Evolutionary conservation across 768 basidiomycete species (phyloP), one percentile per base, ranked within the genome.

Genomic region (Suillus cothurnatus): DNA sequence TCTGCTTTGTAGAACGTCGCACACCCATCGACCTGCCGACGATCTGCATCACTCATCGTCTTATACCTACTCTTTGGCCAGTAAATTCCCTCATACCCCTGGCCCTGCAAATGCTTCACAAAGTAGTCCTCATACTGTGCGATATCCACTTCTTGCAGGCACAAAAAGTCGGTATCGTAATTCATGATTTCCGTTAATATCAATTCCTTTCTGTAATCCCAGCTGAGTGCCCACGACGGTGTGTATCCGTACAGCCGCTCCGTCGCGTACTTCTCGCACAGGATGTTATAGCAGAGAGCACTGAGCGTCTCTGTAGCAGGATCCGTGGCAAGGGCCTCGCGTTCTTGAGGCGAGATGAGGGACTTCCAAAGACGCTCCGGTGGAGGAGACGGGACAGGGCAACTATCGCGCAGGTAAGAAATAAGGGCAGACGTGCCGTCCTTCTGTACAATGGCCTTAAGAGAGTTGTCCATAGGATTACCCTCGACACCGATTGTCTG

Each of bases 401-500:
- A 92, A n/a, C 88, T 88, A 77, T 99, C 97, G 64, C 97, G 91
- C n/a, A 99, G 86, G 75, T 87, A 94, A 0, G 91, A 85, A 64
- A 99, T 92, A 41, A 99, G 84, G 1, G 92, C 91, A 1, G 85
- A 81, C 0, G 97, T 97, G n/a, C 97, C 97, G 39, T 98, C 95
- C 77, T 95, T 96, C 78, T 97, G 95, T 60, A 98, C 82, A 32
- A 97, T 86, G 31, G 82, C 80, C 75, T 94, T 92, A 47, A 96
- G 80, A 32, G 85, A 78, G 2, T 87, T 79, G 63, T 97, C 93
- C 49, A 99, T 78, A 3, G 96, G 96, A 70, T 99, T 99, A n/a
- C 97, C 97, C 76, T 99, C 97, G 41, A 99, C 85, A 23, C 97
- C 97, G 32, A 99, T 80, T 14, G 94, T 94, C 74, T 93, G 94